phyloP scores from a whole-genome alignment of 768 basidiomycete genomes.

The Pulveroboletus sp. region DNA sequence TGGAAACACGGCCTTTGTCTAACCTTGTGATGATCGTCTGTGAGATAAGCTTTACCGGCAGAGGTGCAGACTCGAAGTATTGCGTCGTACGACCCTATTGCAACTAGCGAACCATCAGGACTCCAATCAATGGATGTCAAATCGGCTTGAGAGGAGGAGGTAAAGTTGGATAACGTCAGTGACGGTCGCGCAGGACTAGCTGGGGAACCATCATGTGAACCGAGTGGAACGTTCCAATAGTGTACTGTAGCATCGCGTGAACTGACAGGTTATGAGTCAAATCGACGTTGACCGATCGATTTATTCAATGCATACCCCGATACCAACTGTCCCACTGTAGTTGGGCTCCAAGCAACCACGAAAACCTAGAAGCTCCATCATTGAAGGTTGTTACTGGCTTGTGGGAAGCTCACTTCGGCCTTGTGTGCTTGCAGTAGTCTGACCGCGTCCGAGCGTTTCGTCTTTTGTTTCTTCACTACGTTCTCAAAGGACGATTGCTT shows the following conservation, averaged over 20 bases:
- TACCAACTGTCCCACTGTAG: constrained; percentile 52
- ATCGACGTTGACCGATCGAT: neutral
- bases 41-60: constrained; percentile 58
- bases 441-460: constrained; percentile 36
- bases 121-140: constrained; percentile 79
- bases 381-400: constrained; percentile 8
- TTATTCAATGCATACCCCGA: constrained; percentile 53
- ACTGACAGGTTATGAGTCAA: constrained; percentile 31
- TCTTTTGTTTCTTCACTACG: constrained; percentile 31
- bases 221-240: constrained; percentile 61
- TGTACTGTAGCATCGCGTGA: constrained; percentile 75
- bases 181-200: constrained; percentile 31
- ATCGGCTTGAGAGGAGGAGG: constrained; percentile 49
- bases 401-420: constrained; percentile 43
- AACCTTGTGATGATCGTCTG: constrained; percentile 63
- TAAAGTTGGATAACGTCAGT: constrained; percentile 45
- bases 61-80: constrained; percentile 63
- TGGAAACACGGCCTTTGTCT: constrained; percentile 10
- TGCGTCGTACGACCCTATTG: constrained; percentile 74
- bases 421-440: constrained; percentile 55
- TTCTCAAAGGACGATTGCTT: constrained; percentile 18
- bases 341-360: constrained; percentile 76
- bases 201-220: constrained; percentile 21
- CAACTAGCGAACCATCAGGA: constrained; percentile 63
- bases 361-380: constrained; percentile 56